Percentiles rank a stretch among this genome's conserved stretches.
These are phyloP conservation scores for Phytophthora syringae DNA, from an alignment of 352 stramenopile species.

Conservation along the genomic window DNA sequence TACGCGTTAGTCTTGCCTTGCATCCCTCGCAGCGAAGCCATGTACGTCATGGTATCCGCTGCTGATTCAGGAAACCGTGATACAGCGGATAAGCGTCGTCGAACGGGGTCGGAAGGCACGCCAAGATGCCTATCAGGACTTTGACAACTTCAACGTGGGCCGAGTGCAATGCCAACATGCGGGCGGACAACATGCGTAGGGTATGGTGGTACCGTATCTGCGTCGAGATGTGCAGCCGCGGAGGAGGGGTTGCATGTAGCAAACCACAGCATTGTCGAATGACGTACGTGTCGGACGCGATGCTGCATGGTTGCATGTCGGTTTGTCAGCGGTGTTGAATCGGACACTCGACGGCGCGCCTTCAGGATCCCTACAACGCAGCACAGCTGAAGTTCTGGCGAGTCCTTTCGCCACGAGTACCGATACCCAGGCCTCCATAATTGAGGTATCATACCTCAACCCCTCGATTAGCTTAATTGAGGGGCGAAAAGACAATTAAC, in stretches of 20 bases:
- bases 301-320: neutral
- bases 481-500: too few relatives aligned
- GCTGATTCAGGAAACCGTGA: constrained; percentile 18
- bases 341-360: constrained; percentile 15
- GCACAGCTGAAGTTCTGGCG: too few relatives aligned
- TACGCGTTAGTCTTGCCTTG: neutral
- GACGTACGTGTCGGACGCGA: constrained; percentile 12
- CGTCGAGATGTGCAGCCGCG: constrained; percentile 27
- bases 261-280: constrained; percentile 30
- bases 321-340: constrained; percentile 7
- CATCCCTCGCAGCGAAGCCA: neutral
- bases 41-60: constrained; percentile 2
- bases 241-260: too few relatives aligned
- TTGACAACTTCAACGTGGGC: constrained; percentile 31
- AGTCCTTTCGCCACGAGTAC: too few relatives aligned
- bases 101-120: constrained; percentile 8
- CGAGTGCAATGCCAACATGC: too few relatives aligned
- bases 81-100: neutral
- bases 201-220: too few relatives aligned
- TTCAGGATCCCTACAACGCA: constrained; percentile 7
- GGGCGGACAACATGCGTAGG: too few relatives aligned
- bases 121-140: neutral
- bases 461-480: too few relatives aligned
- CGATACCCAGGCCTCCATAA: too few relatives aligned
- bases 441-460: too few relatives aligned